Conservation (phyloP, 352 stramenopile species). For the Globisporangium paroecandrum region DNA sequence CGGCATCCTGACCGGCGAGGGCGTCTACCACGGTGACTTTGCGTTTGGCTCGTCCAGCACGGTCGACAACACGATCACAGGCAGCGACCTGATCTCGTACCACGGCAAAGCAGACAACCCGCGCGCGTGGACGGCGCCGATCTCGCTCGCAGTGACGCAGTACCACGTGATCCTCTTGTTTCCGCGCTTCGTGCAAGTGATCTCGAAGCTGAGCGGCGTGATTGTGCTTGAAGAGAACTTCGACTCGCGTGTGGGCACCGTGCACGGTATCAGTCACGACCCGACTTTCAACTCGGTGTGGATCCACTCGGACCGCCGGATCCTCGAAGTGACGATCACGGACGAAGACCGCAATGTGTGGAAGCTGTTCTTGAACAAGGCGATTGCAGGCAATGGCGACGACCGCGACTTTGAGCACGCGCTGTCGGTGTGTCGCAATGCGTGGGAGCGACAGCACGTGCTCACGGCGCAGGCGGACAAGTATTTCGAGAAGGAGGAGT, state of each 20-base stretch:
- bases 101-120: conserved; percentile 57
- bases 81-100: conserved; percentile 69
- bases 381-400: conserved; percentile 56
- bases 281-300: conserved; percentile 82
- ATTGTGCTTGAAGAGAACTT: conserved; percentile 84
- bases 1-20: conserved; percentile 87
- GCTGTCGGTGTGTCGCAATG: conserved; percentile 79
- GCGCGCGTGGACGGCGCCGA: conserved; percentile 56
- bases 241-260: conserved; percentile 70
- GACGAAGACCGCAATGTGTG: conserved; percentile 92
- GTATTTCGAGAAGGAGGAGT: conserved; percentile 84
- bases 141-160: conserved; percentile 87
- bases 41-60: conserved; percentile 64
- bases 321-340: conserved; percentile 70
- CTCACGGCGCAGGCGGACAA: conserved; percentile 89
- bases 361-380: conserved; percentile 90
- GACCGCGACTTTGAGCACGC: conserved; percentile 89
- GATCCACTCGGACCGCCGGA: conserved; percentile 79
- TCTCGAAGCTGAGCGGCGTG: conserved; percentile 85
- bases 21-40: conserved; percentile 89
- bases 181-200: conserved; percentile 69
- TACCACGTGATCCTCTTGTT: conserved; percentile 92
- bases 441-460: conserved; percentile 79
- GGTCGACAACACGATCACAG: conserved; percentile 80
- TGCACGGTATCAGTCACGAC: conserved; percentile 62